phyloP scores from a whole-genome alignment of 2,329 filamentous ascomycete genomes.

The Venturia effusa region DNA sequence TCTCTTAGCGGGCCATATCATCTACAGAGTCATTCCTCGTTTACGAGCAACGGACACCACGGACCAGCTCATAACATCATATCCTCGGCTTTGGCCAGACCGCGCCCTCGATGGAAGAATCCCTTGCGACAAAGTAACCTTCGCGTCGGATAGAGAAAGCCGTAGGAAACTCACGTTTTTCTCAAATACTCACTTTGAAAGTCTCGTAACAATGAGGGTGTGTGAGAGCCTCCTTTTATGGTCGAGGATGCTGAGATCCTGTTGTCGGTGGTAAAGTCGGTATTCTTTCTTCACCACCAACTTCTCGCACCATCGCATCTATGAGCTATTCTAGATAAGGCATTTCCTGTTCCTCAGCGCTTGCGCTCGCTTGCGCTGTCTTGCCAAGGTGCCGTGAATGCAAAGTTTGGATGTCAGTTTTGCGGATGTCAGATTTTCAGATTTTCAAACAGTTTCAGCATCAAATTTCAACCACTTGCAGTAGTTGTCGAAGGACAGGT shows the following conservation, averaged over 20 bases:
- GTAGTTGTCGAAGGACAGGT: not conserved
- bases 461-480: not conserved
- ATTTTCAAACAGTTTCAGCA: not conserved
- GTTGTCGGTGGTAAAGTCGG: not conserved
- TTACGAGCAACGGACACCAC: not conserved
- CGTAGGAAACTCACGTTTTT: not conserved
- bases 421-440: not conserved
- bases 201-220: not conserved
- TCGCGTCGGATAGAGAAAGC: not conserved
- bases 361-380: not conserved
- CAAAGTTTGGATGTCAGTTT: no score
- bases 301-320: not conserved
- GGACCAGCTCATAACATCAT: not conserved
- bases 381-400: not conserved
- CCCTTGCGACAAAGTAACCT: not conserved
- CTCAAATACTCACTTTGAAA: no score
- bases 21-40: not conserved
- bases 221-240: not conserved
- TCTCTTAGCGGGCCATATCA: not conserved
- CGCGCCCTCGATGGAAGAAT: not conserved
- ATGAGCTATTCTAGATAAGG: not conserved
- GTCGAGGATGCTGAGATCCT: not conserved
- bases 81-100: not conserved
- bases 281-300: not conserved
- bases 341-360: not conserved